Evolutionary conservation across 371 early-diverging fungal genomes (phyloP).

Genomic region (Apophysomyces ossiformis): DNA sequence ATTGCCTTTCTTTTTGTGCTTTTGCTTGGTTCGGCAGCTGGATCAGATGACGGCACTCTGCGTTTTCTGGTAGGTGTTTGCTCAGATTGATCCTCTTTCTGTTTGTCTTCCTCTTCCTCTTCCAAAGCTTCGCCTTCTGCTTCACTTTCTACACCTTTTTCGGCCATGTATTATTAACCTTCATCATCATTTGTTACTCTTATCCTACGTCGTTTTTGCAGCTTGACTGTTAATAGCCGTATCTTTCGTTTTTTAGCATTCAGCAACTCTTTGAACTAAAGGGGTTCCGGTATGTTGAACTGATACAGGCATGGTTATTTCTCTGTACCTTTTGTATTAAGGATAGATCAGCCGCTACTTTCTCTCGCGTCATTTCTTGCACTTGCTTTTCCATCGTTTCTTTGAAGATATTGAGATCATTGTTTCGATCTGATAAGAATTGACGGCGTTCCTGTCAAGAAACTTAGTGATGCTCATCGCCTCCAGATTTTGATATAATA

Average conservation of each 20-base stretch:
- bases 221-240: conserved; percentile 11
- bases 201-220: conserved; percentile 9
- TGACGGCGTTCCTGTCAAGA: conserved; percentile 4
- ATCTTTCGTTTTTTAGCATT: conserved; percentile 20
- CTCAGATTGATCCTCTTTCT: neutral
- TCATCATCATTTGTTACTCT: neutral
- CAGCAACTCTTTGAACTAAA: conserved; percentile 18
- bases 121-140: neutral
- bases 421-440: conserved; percentile 13
- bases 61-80: neutral
- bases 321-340: conserved; percentile 14
- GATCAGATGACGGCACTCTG: neutral
- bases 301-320: neutral
- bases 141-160: too few relatives aligned
- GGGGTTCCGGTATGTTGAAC: neutral
- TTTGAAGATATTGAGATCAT: conserved; percentile 13
- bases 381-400: conserved; percentile 12
- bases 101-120: neutral
- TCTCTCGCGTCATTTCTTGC: conserved; percentile 14
- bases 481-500: neutral
- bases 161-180: too few relatives aligned
- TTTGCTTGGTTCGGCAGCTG: neutral
- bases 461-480: neutral
- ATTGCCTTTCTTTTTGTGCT: neutral
- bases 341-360: conserved; percentile 18